A percentile compares a stretch with the other conserved stretches of the same genome.
Evolutionary conservation across 116 monocot genomes (phyloP).

Genomic region (Cymodocea nodosa): DNA sequence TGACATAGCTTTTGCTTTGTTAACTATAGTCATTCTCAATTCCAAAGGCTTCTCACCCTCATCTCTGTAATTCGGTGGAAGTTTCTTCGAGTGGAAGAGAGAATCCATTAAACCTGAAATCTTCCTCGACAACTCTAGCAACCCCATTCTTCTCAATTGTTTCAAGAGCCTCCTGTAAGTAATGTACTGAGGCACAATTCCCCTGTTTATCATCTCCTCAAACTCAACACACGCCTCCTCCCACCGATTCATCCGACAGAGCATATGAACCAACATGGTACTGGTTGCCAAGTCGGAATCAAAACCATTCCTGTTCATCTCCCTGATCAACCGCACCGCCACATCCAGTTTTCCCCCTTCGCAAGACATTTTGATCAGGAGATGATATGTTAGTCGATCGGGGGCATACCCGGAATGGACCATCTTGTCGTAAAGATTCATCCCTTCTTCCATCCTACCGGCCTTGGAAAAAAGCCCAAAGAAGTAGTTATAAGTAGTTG

Average conservation of each 20-base stretch:
- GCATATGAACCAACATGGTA: slow-evolving; percentile 71
- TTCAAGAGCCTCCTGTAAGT: slow-evolving; percentile 49
- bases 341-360: slow-evolving; percentile 42
- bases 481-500: slow-evolving; percentile 84
- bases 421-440: slow-evolving; percentile 76
- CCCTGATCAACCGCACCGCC: slow-evolving; percentile 49
- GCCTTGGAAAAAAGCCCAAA: slow-evolving; percentile 49
- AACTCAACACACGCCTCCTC: slow-evolving; percentile 66
- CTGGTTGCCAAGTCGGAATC: slow-evolving; percentile 61
- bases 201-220: slow-evolving; percentile 56
- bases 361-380: slow-evolving; percentile 74
- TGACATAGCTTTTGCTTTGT: slow-evolving; percentile 54
- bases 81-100: slow-evolving; percentile 44
- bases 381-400: slow-evolving; percentile 48
- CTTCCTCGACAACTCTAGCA: slow-evolving; percentile 30
- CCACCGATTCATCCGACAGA: slow-evolving; percentile 33
- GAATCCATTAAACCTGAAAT: slow-evolving; percentile 44
- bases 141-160: slow-evolving; percentile 39
- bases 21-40: slow-evolving; percentile 38
- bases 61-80: slow-evolving; percentile 48
- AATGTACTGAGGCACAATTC: slow-evolving; percentile 60
- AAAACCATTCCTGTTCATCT: slow-evolving; percentile 60
- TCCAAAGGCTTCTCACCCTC: slow-evolving; percentile 22
- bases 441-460: slow-evolving; percentile 53
- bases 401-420: slow-evolving; percentile 39